Percentiles rank a stretch among this genome's conserved stretches.
phyloP scores from a whole-genome alignment of 495 filamentous ascomycete species.

The Aeminium ludgeri region DNA sequence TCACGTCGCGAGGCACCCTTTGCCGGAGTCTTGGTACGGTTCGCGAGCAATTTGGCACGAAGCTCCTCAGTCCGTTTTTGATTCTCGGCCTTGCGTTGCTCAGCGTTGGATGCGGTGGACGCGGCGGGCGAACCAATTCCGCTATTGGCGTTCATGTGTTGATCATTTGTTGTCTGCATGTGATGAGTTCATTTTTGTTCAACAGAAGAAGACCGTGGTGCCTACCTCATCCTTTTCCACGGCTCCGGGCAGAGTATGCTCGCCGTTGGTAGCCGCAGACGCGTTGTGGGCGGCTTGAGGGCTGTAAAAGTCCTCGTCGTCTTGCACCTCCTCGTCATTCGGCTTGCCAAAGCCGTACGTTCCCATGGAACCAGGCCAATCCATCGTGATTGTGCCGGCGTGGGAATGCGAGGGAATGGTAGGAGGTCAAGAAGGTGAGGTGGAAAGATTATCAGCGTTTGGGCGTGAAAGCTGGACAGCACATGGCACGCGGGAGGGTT shows the following conservation, averaged over 20 bases:
- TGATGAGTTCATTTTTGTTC: not conserved
- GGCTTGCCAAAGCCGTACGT: not conserved
- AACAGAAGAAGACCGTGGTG: not conserved
- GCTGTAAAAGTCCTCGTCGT: slow-evolving; percentile 7
- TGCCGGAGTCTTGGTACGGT: slow-evolving; percentile 8
- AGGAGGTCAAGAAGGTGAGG: no score
- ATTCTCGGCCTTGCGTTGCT: slow-evolving; percentile 9
- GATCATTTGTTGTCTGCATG: not conserved
- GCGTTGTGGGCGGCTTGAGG: not conserved
- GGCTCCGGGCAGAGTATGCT: not conserved
- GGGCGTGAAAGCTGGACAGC: no score
- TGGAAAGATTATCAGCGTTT: no score
- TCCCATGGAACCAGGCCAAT: not conserved
- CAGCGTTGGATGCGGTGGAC: not conserved
- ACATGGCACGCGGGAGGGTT: no score
- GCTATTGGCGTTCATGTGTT: not conserved
- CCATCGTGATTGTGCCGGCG: not conserved
- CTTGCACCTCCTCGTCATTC: not conserved
- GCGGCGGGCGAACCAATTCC: not conserved
- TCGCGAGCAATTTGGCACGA: slow-evolving; percentile 13
- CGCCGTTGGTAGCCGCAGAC: not conserved
- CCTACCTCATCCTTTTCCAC: not conserved
- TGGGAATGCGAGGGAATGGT: not conserved
- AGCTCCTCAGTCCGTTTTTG: slow-evolving; percentile 9
- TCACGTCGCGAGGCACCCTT: slow-evolving; percentile 1